These are phyloP conservation scores for Acacia melanoxylon DNA, from an alignment of 306 rosid species.

Conservation along the genomic window DNA sequence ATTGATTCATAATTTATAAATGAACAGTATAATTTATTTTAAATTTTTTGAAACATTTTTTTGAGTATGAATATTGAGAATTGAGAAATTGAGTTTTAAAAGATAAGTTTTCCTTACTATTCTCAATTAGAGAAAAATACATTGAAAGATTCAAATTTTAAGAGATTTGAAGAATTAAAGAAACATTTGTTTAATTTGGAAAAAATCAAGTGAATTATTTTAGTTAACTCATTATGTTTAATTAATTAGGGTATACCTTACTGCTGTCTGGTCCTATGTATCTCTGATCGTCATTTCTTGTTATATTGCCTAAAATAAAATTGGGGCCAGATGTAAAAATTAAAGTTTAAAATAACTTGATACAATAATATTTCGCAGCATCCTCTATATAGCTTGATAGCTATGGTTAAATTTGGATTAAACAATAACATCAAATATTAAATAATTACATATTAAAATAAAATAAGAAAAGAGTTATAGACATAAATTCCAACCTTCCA, in stretches of 20 bases:
- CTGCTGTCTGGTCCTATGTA: too few species aligned
- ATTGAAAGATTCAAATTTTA: neutral
- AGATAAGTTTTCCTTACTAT: neutral
- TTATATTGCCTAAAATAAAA: neutral
- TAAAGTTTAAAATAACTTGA: neutral
- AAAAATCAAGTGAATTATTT: neutral
- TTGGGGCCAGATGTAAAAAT: neutral
- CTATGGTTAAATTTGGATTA: neutral
- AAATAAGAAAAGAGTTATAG: neutral
- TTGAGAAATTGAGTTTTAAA: neutral
- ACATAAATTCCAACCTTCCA: too few species aligned
- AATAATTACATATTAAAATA: too few species aligned
- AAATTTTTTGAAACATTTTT: neutral
- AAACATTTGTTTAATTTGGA: neutral
- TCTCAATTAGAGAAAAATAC: neutral
- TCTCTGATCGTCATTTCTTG: neutral
- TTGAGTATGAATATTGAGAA: neutral
- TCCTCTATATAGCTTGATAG: too few species aligned
- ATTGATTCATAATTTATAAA: neutral
- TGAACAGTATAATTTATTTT: too few species aligned
- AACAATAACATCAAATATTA: too few species aligned
- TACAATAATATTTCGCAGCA: neutral
- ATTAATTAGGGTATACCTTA: too few species aligned
- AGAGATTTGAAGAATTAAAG: neutral
- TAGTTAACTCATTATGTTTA: neutral